A percentile compares a stretch with the other conserved stretches of the same genome.
Evolutionary conservation across 352 stramenopile species (phyloP).

Genomic region (Globisporangium ultimum): DNA sequence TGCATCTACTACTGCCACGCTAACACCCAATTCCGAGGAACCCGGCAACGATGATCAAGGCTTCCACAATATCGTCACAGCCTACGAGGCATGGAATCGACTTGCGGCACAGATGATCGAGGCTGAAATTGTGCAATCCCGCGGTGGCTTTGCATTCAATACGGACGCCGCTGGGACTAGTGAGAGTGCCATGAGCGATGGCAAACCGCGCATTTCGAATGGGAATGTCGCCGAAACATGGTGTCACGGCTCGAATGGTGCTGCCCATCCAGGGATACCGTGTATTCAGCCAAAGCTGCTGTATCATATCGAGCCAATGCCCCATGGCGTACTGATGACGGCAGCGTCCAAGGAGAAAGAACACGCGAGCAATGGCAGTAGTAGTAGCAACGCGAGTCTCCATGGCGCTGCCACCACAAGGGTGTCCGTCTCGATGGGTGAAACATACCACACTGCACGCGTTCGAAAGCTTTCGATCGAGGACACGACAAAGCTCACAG

Average conservation of each 20-base stretch:
- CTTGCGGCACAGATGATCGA: slow-evolving; percentile 40
- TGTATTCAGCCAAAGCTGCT: slow-evolving; percentile 31
- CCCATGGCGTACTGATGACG: slow-evolving; percentile 31
- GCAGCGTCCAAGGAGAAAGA: slow-evolving; percentile 7
- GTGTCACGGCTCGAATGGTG: background rate
- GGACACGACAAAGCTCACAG: slow-evolving; percentile 23
- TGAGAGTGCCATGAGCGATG: background rate
- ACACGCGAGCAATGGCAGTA: too few relatives aligned
- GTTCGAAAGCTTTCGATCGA: slow-evolving; percentile 31
- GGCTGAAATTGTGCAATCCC: slow-evolving; percentile 35
- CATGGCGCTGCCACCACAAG: background rate
- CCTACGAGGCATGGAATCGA: slow-evolving; percentile 44
- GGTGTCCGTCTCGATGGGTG: slow-evolving; percentile 20
- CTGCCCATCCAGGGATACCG: too few relatives aligned
- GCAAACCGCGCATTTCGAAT: background rate
- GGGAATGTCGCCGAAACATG: background rate
- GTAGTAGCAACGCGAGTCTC: background rate
- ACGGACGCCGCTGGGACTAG: background rate
- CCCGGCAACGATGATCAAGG: slow-evolving; percentile 7
- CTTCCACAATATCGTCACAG: slow-evolving; percentile 27
- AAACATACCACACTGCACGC: slow-evolving; percentile 41
- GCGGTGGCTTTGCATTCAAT: slow-evolving; percentile 1
- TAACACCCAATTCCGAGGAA: too few relatives aligned
- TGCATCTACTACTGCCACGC: background rate
- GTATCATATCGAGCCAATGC: slow-evolving; percentile 39